phyloP scores from a whole-genome alignment of 2,329 filamentous ascomycete species.

The Penicillium sp. region DNA sequence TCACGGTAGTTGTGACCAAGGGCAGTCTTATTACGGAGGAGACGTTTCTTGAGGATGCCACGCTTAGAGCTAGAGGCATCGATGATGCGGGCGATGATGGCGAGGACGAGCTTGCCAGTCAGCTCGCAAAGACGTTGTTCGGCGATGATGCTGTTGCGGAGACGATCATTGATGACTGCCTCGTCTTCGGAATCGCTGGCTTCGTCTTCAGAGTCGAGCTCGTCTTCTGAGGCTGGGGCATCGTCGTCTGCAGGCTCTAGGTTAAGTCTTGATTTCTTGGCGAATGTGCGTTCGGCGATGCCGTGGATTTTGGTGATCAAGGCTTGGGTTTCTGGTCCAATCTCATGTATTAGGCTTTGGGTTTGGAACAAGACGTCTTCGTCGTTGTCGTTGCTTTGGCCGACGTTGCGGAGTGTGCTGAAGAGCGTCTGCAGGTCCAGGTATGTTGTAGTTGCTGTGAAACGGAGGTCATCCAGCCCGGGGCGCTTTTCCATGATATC shows the following conservation, averaged over 20 bases:
- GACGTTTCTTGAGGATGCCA: slow-evolving; percentile 65
- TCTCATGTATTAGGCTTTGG: slow-evolving; percentile 64
- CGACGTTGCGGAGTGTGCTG: slow-evolving; percentile 63
- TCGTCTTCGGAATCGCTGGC: slow-evolving; percentile 33
- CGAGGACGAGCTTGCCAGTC: slow-evolving; percentile 79
- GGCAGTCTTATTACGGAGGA: slow-evolving; percentile 75
- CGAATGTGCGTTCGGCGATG: slow-evolving; percentile 71
- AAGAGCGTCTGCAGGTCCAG: slow-evolving; percentile 83
- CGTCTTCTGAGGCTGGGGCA: slow-evolving; percentile 66
- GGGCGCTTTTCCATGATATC: slow-evolving; percentile 51
- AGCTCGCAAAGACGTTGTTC: slow-evolving; percentile 86
- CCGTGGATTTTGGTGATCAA: slow-evolving; percentile 76
- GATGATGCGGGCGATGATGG: slow-evolving; percentile 71
- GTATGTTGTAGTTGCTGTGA: slow-evolving; percentile 71
- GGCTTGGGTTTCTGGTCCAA: slow-evolving; percentile 61
- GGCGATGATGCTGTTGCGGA: slow-evolving; percentile 67
- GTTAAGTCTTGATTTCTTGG: slow-evolving; percentile 59
- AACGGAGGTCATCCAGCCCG: slow-evolving; percentile 70
- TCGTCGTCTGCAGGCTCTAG: slow-evolving; percentile 63
- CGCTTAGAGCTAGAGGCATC: slow-evolving; percentile 62
- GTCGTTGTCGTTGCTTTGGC: slow-evolving; percentile 39
- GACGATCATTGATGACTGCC: slow-evolving; percentile 51
- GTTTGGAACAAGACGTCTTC: slow-evolving; percentile 55
- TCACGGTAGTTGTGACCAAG: slow-evolving; percentile 85
- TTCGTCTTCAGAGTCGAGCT: slow-evolving; percentile 47